Percentiles rank a stretch among this genome's conserved stretches.
Conservation (phyloP, 768 basidiomycete species). For the Boletus reticuloceps region DNA sequence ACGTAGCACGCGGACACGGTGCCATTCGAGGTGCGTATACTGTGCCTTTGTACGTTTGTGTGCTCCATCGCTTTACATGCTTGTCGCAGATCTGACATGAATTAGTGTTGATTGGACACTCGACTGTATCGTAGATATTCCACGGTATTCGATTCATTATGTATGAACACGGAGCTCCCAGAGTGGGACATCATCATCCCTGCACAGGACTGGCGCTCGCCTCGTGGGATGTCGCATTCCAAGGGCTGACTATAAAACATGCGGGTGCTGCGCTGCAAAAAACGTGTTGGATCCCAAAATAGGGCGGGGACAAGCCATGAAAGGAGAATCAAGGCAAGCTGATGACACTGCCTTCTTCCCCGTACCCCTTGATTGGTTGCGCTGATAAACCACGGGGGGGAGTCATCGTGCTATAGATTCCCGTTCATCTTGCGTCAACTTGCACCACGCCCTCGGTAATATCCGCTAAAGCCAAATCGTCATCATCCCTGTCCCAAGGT, state of each 20-base stretch:
- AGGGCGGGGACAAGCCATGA: constrained; percentile 13
- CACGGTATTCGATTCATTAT: constrained; percentile 28
- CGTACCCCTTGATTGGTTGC: constrained; percentile 31
- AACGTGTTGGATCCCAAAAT: constrained; percentile 34
- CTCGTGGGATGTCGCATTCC: constrained; percentile 29
- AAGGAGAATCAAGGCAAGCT: constrained; percentile 19
- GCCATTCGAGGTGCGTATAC: constrained; percentile 20
- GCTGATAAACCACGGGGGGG: constrained; percentile 32
- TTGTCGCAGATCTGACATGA: constrained; percentile 19
- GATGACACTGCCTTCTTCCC: constrained; percentile 28
- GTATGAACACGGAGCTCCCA: constrained; percentile 25
- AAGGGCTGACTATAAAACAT: constrained; percentile 24
- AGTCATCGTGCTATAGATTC: constrained; percentile 31
- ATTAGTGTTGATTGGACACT: constrained; percentile 16
- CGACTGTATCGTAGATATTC: constrained; percentile 24
- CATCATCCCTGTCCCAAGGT: constrained; percentile 17
- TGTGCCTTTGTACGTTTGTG: constrained; percentile 23
- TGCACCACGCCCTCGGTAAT: constrained; percentile 36
- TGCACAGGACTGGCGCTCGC: constrained; percentile 23
- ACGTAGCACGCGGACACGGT: constrained; percentile 23
- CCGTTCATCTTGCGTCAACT: constrained; percentile 30
- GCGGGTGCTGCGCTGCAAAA: constrained; percentile 32
- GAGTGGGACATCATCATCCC: constrained; percentile 22
- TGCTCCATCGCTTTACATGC: constrained; percentile 14
- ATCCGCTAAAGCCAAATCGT: constrained; percentile 26